A percentile compares a stretch with the other conserved stretches of the same genome.
These are phyloP conservation scores for Golubevia pallescens DNA, from an alignment of 1,284 basidiomycete genomes.

Conservation along the genomic window DNA sequence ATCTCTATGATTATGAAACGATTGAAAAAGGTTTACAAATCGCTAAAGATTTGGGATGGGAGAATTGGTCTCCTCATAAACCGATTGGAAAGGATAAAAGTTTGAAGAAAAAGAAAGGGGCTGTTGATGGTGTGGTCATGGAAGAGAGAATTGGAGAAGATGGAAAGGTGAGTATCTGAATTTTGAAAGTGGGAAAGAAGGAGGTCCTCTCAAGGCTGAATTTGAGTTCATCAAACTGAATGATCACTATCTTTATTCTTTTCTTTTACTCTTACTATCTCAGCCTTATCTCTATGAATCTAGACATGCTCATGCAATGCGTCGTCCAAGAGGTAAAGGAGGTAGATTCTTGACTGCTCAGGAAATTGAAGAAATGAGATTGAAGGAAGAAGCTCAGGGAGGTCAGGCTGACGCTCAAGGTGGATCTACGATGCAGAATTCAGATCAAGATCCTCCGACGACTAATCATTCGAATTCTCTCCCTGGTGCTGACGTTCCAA, in stretches of 20 bases:
- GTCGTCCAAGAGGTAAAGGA: constrained; percentile 54
- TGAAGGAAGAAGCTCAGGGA: constrained; percentile 12
- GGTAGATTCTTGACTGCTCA: constrained; percentile 51
- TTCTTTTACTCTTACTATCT: constrained; percentile 3
- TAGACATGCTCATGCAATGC: constrained; percentile 55
- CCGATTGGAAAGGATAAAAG: not conserved
- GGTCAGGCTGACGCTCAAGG: too few species aligned
- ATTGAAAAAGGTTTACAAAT: not conserved
- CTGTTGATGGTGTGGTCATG: not conserved
- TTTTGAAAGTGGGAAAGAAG: constrained; percentile 10
- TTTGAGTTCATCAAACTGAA: constrained; percentile 36
- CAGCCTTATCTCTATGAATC: constrained; percentile 58
- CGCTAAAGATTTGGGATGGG: not conserved
- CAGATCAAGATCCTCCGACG: too few species aligned
- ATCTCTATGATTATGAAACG: not conserved
- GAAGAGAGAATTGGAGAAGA: not conserved
- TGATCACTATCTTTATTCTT: not conserved
- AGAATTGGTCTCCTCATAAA: not conserved
- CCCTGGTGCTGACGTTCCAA: too few species aligned
- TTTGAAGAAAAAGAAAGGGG: not conserved
- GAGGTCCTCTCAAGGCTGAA: constrained; percentile 21
- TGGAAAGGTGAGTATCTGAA: not conserved
- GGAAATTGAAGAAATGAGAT: constrained; percentile 27
- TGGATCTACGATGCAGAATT: too few species aligned
- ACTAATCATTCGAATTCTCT: too few species aligned